These are phyloP conservation scores for Pleurozium schreberi DNA, from an alignment of 225 moss, liverwort and hornwort genomes.

Conservation along the genomic window DNA sequence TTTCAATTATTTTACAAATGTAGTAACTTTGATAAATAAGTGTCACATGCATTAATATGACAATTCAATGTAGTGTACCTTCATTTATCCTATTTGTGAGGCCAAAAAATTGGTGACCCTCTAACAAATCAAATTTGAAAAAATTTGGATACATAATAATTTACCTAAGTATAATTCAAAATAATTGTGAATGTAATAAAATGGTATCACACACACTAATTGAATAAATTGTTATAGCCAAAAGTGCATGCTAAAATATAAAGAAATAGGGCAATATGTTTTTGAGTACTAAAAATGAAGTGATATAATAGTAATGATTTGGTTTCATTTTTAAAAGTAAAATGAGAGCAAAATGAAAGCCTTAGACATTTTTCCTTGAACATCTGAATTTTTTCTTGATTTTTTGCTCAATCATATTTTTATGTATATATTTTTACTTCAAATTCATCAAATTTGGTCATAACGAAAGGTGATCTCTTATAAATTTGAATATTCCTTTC, in stretches of 20 bases:
- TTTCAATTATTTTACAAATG: not conserved
- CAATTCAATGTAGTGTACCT: not conserved
- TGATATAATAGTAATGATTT: not conserved
- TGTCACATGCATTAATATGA: not conserved
- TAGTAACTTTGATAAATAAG: not conserved
- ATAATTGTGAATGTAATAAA: not conserved
- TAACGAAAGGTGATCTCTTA: too few species aligned
- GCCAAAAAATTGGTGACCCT: not conserved
- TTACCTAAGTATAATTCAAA: too few species aligned
- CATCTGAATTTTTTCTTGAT: not conserved
- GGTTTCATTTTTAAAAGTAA: not conserved
- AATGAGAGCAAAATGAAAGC: not conserved
- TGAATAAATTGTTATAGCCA: not conserved
- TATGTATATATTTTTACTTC: not conserved
- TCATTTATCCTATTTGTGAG: not conserved
- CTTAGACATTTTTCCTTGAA: accelerated
- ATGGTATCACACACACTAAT: not conserved
- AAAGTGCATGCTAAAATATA: not conserved
- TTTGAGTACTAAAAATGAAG: not conserved
- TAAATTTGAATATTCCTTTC: too few species aligned
- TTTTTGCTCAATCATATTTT: not conserved
- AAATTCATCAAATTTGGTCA: not conserved
- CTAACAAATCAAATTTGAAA: not conserved
- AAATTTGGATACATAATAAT: too few species aligned
- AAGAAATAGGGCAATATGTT: not conserved